Conservation (phyloP, 2,329 filamentous ascomycete genomes). For the Cladophialophora exuberans region DNA sequence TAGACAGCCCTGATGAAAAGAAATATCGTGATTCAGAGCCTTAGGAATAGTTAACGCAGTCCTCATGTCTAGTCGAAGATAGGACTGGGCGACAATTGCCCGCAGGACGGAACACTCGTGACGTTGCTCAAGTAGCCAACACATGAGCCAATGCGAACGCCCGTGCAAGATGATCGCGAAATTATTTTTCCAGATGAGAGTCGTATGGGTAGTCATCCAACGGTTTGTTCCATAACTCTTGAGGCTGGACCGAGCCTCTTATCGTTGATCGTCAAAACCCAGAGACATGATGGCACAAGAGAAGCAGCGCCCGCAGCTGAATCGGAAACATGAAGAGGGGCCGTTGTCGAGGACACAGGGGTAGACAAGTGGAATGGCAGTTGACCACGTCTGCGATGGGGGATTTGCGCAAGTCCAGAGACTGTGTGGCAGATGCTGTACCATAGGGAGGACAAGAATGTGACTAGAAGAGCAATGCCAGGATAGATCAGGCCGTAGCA, state of each 20-base stretch:
- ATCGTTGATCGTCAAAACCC: not conserved
- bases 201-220: not conserved
- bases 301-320: not conserved
- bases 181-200: not conserved
- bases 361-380: not conserved
- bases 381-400: not conserved
- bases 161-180: too few species aligned
- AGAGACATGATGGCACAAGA: not conserved
- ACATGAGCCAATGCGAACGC: too few species aligned
- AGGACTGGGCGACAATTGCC: too few species aligned
- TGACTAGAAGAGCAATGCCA: not conserved
- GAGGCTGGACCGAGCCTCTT: not conserved
- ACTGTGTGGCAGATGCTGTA: constrained; percentile 1
- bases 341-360: not conserved
- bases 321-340: not conserved
- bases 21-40: too few species aligned
- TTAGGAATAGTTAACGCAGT: too few species aligned
- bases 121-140: too few species aligned
- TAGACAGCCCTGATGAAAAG: too few species aligned
- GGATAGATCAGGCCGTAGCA: too few species aligned
- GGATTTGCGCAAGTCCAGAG: not conserved
- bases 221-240: not conserved
- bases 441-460: not conserved
- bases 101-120: too few species aligned
- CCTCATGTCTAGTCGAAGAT: too few species aligned